Base-by-base conservation (phyloP, 163 green algal genomes). In the Chlorella variabilis region DNA sequence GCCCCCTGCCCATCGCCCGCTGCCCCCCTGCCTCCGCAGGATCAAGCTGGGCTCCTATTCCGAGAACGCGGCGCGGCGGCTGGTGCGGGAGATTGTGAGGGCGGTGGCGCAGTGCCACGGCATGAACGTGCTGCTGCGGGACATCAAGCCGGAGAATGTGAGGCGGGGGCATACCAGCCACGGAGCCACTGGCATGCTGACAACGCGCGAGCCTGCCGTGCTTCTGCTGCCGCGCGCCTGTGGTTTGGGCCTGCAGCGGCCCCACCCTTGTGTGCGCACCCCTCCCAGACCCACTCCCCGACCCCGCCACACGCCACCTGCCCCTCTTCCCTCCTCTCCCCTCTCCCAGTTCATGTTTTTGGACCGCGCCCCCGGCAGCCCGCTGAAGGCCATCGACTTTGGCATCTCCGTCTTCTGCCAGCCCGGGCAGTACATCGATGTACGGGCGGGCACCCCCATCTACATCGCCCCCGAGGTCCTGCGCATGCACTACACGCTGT, bases 311-410 rank as follows among this genome's bases (percentile, higher is more conserved):
- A n/a, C 23, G n/a, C n/a, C n/a, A n/a, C n/a, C n/a, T n/a, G n/a
- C n/a, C n/a, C n/a, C n/a, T n/a, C n/a, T n/a, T 29, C 15, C 38
- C 41, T 20, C 15, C 33, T 75, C 13, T 21, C 15, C 42, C 27
- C 25, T 51, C 23, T 23, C 31, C 7, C 81, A 82, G 76, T 87
- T 87, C 34, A 75, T 87, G 81, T 77, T 88, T 27, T 31, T 83
- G 36, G 59, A 61, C 23, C 59, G 38, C 18, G 36, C 78, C 13
- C 31, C 75, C 15, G 56, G 41, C 34, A 82, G 92, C 20, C 93
- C 88, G 1, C 78, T 97, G 42, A 96, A 97, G 84, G 90, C 92
- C 31, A 94, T 97, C 51, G 93, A 97, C 81, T 97, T 97, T 86
- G 93, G 93, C 17, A 84, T 96, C 42, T 91, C 90, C 0, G 88